Conservation (phyloP, 2,329 filamentous ascomycete genomes). For the Claviceps fusiformis region DNA sequence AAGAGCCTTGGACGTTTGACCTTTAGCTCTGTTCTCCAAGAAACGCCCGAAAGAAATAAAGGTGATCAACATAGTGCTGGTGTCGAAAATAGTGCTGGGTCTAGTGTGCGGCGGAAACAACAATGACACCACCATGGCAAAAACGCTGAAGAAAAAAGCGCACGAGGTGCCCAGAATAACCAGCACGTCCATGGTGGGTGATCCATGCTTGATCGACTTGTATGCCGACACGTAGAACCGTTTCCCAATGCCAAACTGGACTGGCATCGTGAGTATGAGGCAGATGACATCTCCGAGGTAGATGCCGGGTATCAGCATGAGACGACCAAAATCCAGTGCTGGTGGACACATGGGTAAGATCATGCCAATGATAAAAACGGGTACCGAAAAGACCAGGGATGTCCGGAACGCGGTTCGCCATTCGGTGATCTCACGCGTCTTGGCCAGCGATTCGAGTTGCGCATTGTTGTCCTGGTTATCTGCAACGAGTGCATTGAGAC, state of each 20-base stretch:
- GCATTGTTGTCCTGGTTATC: conserved; percentile 94
- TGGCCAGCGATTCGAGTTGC: conserved; percentile 87
- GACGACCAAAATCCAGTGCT: conserved; percentile 59
- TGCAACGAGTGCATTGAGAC: conserved; percentile 78
- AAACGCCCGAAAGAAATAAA: conserved; percentile 87
- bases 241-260: conserved; percentile 92
- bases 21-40: conserved; percentile 88
- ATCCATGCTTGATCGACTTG: conserved; percentile 79
- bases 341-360: conserved; percentile 76
- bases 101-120: conserved; percentile 60
- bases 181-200: conserved; percentile 95
- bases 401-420: conserved; percentile 73
- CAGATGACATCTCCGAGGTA: conserved; percentile 83
- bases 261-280: conserved; percentile 70
- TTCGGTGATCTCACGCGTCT: conserved; percentile 90
- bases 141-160: conserved; percentile 89
- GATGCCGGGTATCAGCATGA: conserved; percentile 56
- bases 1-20: conserved; percentile 86
- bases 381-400: conserved; percentile 70
- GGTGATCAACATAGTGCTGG: conserved; percentile 94
- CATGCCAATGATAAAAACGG: conserved; percentile 90
- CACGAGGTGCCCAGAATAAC: conserved; percentile 88
- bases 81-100: conserved; percentile 88
- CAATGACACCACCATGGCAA: conserved; percentile 75
- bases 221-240: conserved; percentile 91